A percentile compares a stretch with the other conserved stretches of the same genome.
Conservation (phyloP, 1,284 basidiomycete species). For the Ustilago loliicola region DNA sequence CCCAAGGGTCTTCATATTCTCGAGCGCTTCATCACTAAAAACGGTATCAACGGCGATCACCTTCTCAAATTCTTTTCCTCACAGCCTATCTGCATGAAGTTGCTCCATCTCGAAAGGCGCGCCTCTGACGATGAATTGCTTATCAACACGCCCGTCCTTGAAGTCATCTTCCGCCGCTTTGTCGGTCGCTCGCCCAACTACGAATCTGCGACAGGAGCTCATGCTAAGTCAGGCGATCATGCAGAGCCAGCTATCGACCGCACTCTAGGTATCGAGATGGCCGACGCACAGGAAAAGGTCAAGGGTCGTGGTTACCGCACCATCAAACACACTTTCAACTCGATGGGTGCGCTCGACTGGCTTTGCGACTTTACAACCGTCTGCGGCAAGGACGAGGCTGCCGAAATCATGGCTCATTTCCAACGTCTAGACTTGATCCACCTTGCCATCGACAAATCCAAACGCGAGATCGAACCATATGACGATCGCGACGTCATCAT, state of each 20-base stretch:
- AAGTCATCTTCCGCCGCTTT: constrained; percentile 94
- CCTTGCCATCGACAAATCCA: constrained; percentile 76
- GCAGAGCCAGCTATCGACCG: constrained; percentile 71
- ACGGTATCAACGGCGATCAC: constrained; percentile 93
- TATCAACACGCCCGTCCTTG: constrained; percentile 91
- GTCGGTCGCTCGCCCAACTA: constrained; percentile 77
- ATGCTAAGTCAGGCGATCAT: constrained; percentile 11
- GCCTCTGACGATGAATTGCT: constrained; percentile 96
- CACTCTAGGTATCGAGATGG: constrained; percentile 72
- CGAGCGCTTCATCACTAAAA: constrained; percentile 98
- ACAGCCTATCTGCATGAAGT: constrained; percentile 97
- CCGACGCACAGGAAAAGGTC: constrained; percentile 78
- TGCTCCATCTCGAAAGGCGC: constrained; percentile 94
- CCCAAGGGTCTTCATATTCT: constrained; percentile 98
- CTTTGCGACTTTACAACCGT: constrained; percentile 97
- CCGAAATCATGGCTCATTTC: constrained; percentile 96
- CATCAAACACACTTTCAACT: constrained; percentile 87
- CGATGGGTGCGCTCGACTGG: constrained; percentile 92
- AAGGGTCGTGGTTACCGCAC: constrained; percentile 79
- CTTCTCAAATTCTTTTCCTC: constrained; percentile 88
- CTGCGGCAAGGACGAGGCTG: constrained; percentile 94
- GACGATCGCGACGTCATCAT: constrained; percentile 58
- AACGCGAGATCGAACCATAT: constrained; percentile 57
- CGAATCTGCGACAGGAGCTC: constrained; percentile 1
- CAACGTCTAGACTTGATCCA: constrained; percentile 92